Percentiles rank a stretch among this genome's conserved stretches.
Conservation (phyloP, 176 grass and related monocot species). For the Oryza punctata region DNA sequence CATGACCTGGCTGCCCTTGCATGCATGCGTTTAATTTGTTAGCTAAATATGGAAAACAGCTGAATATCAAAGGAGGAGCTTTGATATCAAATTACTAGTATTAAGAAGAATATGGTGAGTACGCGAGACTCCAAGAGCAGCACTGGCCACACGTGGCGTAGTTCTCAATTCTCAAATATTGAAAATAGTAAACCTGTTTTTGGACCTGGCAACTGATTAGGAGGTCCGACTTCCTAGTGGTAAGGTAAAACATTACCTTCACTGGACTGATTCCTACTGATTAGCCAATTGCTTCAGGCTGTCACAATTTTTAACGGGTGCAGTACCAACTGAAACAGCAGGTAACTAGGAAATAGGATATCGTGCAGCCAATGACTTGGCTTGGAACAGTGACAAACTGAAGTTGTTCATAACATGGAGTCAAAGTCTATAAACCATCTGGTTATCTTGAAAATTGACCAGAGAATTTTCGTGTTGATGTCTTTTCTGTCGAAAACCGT, state of each 20-base stretch:
- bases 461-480: neutral
- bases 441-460: neutral
- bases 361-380: neutral
- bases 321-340: neutral
- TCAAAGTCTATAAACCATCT: neutral
- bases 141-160: too few relatives aligned
- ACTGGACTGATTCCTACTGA: neutral
- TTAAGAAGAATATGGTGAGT: too few relatives aligned
- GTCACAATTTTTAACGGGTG: neutral
- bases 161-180: too few relatives aligned
- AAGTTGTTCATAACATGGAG: neutral
- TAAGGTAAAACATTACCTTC: constrained; percentile 15
- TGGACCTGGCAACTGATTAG: neutral
- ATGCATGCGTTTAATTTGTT: neutral
- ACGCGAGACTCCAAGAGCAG: too few relatives aligned
- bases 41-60: too few relatives aligned
- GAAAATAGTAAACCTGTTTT: neutral
- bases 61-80: too few relatives aligned
- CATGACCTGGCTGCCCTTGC: neutral
- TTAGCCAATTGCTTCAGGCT: neutral
- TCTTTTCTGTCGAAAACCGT: neutral
- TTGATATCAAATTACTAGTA: too few relatives aligned
- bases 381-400: neutral
- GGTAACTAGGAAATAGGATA: neutral
- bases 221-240: neutral